These are phyloP conservation scores for Trichoderma simmonsii DNA, from an alignment of 2,329 filamentous ascomycete species.

Conservation along the genomic window DNA sequence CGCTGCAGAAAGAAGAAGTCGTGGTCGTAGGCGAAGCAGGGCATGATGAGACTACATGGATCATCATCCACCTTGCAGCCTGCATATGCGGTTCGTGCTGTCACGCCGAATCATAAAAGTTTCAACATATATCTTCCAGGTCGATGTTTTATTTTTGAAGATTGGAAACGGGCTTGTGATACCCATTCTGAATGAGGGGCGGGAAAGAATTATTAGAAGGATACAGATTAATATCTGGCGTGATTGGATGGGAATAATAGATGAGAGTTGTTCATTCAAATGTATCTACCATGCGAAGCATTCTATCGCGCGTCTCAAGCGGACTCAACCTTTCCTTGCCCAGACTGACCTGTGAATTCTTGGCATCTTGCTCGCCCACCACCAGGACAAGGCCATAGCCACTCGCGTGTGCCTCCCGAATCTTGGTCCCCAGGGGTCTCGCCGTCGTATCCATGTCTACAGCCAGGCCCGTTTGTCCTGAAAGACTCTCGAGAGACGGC, in stretches of 20 bases:
- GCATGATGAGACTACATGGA: neutral
- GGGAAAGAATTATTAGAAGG: neutral
- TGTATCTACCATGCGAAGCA: constrained; percentile 45
- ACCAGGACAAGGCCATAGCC: constrained; percentile 73
- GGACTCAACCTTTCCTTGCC: constrained; percentile 43
- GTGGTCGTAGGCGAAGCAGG: neutral
- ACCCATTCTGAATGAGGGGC: neutral
- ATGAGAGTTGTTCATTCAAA: constrained; percentile 40
- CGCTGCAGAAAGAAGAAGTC: neutral
- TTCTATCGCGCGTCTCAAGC: constrained; percentile 42
- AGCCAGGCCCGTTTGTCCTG: constrained; percentile 57
- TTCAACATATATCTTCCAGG: neutral
- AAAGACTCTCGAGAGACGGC: constrained; percentile 42
- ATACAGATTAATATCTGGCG: neutral
- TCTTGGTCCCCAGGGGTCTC: constrained; percentile 64
- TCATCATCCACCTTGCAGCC: neutral
- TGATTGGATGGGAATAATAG: constrained; percentile 8
- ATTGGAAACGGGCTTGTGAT: neutral
- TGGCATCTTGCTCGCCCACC: constrained; percentile 64
- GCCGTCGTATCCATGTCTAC: constrained; percentile 68
- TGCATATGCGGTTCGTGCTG: neutral
- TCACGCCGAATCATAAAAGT: neutral
- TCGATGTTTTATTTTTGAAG: too few relatives aligned
- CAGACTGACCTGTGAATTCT: constrained; percentile 51
- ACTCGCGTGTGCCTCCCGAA: constrained; percentile 66